Conservation (phyloP, 352 stramenopile genomes). For the Globisporangium okanoganense region DNA sequence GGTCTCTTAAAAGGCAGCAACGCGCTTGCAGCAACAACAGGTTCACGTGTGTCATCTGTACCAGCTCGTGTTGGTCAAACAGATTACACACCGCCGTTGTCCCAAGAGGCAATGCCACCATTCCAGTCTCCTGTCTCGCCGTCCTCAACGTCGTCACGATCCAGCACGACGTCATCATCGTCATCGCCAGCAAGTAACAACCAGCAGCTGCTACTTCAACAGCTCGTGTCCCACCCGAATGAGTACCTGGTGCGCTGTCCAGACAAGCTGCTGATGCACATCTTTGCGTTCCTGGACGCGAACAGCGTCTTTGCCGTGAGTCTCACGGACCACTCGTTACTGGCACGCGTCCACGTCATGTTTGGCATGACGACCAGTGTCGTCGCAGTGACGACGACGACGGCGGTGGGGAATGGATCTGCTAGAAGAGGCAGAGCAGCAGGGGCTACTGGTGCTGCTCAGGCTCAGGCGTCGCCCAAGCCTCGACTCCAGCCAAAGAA, state of each 20-base stretch:
- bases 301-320: constrained; percentile 73
- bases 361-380: constrained; percentile 51
- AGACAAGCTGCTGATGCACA: constrained; percentile 54
- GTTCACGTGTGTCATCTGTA: neutral
- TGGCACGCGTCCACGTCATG: constrained; percentile 53
- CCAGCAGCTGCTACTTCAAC: neutral
- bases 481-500: constrained; percentile 19
- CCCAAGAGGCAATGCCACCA: neutral
- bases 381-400: neutral
- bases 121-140: neutral
- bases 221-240: constrained; percentile 3
- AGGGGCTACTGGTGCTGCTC: neutral
- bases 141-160: constrained; percentile 11
- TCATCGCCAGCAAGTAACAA: constrained; percentile 1
- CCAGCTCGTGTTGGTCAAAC: neutral
- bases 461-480: constrained; percentile 16
- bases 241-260: constrained; percentile 34
- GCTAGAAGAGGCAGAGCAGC: neutral
- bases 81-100: neutral
- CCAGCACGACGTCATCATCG: constrained; percentile 8
- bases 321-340: constrained; percentile 47
- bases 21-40: neutral
- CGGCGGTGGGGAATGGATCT: neutral
- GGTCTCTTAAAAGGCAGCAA: constrained; percentile 47
- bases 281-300: constrained; percentile 69